Conservation (phyloP, 768 basidiomycete genomes). For the Boletales sp. region DNA sequence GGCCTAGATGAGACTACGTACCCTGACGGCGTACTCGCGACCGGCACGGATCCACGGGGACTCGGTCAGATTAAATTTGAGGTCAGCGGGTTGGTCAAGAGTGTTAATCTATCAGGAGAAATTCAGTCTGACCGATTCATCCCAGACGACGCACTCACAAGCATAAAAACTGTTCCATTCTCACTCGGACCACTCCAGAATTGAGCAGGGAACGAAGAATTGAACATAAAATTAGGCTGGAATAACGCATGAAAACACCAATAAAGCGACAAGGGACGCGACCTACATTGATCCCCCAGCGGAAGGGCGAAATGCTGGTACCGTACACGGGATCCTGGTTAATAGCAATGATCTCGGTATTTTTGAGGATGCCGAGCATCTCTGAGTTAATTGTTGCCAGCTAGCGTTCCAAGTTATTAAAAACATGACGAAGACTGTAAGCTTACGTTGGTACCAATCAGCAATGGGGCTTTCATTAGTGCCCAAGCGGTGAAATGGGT, state of each 20-base stretch:
- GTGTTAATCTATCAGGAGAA: slow-evolving; percentile 6
- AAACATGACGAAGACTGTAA: not conserved
- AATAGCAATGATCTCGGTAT: slow-evolving; percentile 61
- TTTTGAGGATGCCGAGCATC: slow-evolving; percentile 52
- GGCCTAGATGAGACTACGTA: slow-evolving; percentile 26
- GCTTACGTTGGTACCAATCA: slow-evolving; percentile 58
- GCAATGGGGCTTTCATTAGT: slow-evolving; percentile 60
- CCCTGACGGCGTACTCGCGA: slow-evolving; percentile 57
- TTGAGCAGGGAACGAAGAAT: slow-evolving; percentile 52
- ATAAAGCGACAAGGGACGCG: not conserved
- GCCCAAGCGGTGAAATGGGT: slow-evolving; percentile 72
- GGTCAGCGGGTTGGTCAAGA: slow-evolving; percentile 47
- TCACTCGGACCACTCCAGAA: slow-evolving; percentile 66
- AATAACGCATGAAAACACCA: not conserved
- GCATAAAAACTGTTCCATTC: slow-evolving; percentile 64
- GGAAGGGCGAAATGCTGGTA: slow-evolving; percentile 62
- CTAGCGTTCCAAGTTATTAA: slow-evolving; percentile 24
- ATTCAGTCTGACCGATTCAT: too few relatives aligned
- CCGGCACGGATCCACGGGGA: slow-evolving; percentile 70
- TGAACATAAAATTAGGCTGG: slow-evolving; percentile 35
- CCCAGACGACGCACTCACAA: slow-evolving; percentile 36
- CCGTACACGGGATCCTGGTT: slow-evolving; percentile 64
- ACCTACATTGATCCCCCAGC: slow-evolving; percentile 62
- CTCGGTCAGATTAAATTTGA: slow-evolving; percentile 62
- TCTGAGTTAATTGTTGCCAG: slow-evolving; percentile 48